Conservation (phyloP, 192 early-diverging fungal species). For the Backusella psychrophila region DNA sequence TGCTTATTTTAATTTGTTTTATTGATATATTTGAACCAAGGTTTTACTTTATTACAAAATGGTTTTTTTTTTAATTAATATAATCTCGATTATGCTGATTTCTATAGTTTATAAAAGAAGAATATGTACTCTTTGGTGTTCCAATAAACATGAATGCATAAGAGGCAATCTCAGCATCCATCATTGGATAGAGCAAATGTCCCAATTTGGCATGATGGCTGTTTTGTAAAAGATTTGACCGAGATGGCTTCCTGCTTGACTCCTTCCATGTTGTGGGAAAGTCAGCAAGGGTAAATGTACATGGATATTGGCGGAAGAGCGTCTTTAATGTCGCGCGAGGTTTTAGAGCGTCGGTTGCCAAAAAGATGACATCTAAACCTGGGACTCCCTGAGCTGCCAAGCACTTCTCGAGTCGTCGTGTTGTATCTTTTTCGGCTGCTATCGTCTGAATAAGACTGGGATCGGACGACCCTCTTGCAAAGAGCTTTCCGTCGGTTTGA, state of each 20-base stretch:
- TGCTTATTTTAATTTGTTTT: too few species aligned
- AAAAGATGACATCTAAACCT: conserved; percentile 34
- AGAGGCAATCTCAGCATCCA: conserved; percentile 49
- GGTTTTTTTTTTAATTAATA: too few species aligned
- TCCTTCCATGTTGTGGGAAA: conserved; percentile 30
- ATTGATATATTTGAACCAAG: too few species aligned
- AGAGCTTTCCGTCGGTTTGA: neutral
- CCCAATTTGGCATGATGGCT: neutral
- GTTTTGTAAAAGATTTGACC: neutral
- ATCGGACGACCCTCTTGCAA: neutral
- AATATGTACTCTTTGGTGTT: conserved; percentile 50
- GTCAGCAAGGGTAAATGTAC: conserved; percentile 47
- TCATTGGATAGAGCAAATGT: conserved; percentile 40
- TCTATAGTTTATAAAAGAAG: conserved; percentile 18
- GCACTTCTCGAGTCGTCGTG: neutral
- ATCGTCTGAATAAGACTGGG: neutral
- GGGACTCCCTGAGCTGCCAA: neutral
- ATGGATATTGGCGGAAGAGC: conserved; percentile 46
- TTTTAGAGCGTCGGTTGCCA: conserved; percentile 46
- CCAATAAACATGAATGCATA: conserved; percentile 45
- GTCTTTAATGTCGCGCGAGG: conserved; percentile 40
- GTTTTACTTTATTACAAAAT: too few species aligned
- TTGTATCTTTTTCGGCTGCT: neutral
- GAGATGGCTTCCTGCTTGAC: conserved; percentile 18
- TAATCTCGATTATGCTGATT: neutral